Evolutionary conservation across 441 rosid species (phyloP).

Genomic region (Cnidoscolus chayamansa): DNA sequence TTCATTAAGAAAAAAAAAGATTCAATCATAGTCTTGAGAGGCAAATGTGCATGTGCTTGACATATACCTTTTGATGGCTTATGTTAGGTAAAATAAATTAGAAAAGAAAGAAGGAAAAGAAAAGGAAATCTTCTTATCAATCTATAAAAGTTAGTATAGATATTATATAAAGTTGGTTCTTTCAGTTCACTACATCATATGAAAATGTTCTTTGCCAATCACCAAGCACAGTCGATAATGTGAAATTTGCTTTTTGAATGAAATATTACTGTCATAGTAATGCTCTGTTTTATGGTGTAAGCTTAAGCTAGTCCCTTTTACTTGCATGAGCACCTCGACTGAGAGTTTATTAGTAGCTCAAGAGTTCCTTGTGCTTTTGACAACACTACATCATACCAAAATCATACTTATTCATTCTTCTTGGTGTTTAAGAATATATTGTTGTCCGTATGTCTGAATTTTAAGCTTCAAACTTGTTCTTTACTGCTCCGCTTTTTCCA

Average conservation of each 20-base stretch:
- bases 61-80: neutral
- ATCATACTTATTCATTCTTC: neutral
- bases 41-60: neutral
- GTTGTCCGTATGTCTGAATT: neutral
- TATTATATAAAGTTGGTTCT: neutral
- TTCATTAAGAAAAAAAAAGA: neutral
- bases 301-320: neutral
- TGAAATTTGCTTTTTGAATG: neutral
- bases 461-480: neutral
- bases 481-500: neutral
- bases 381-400: neutral
- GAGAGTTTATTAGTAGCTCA: neutral
- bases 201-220: neutral
- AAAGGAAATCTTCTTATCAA: neutral
- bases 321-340: neutral
- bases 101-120: neutral
- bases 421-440: neutral
- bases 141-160: neutral
- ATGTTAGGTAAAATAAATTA: neutral
- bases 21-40: neutral
- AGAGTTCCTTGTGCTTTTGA: neutral
- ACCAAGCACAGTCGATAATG: neutral
- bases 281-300: neutral
- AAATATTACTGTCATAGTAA: neutral
- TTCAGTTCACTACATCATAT: neutral